Evolutionary conservation across 2,329 filamentous ascomycete genomes (phyloP).

Genomic region (Xylariaceae sp.): DNA sequence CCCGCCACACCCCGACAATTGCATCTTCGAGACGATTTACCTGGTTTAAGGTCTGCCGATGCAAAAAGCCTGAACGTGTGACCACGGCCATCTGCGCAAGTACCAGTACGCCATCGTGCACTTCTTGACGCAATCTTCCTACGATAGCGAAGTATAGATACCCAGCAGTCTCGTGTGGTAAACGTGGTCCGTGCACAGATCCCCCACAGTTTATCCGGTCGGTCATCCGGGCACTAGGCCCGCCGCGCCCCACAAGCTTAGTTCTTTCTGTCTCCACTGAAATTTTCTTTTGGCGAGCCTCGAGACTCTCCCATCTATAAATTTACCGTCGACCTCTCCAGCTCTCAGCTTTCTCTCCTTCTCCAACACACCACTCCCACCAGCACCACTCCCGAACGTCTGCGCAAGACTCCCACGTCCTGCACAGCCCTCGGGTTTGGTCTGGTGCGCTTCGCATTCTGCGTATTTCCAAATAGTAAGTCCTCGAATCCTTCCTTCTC

Average conservation of each 20-base stretch:
- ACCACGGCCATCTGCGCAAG: neutral
- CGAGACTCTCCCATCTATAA: constrained; percentile 5
- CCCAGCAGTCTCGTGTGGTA: no score
- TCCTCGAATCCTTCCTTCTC: neutral
- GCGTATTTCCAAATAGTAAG: constrained; percentile 5
- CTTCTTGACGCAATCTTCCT: neutral
- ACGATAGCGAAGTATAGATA: neutral
- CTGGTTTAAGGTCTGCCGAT: neutral
- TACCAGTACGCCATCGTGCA: neutral
- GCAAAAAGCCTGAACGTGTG: no score
- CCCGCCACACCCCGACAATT: neutral
- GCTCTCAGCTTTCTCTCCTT: neutral
- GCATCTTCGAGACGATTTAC: neutral
- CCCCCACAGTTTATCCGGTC: neutral
- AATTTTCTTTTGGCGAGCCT: constrained; percentile 13
- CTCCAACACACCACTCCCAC: neutral
- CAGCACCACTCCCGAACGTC: no score
- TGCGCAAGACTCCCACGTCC: no score
- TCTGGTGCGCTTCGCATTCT: no score
- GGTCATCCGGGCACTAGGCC: neutral
- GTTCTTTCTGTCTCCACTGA: neutral
- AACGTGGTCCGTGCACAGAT: neutral
- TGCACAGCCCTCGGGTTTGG: no score
- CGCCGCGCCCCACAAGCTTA: no score
- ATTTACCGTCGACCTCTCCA: neutral